Evolutionary conservation across 2,329 filamentous ascomycete genomes (phyloP), one percentile per base, ranked within the genome.

Genomic region (Curvularia eragrostidis): DNA sequence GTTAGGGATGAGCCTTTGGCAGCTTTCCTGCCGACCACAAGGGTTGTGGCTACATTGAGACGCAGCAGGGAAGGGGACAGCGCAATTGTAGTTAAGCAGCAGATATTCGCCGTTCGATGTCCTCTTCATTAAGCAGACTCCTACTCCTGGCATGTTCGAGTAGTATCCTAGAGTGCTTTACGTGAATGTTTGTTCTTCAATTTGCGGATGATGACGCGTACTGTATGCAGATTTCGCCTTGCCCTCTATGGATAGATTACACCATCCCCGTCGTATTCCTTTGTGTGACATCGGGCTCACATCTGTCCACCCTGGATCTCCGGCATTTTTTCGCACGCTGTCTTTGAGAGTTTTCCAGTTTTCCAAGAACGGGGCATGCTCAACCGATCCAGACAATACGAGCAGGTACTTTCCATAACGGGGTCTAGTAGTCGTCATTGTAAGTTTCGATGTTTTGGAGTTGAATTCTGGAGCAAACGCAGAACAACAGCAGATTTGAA

Each of bases 51-150:
- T 53, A 53, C 5, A 32, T 24, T 12, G 18, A 53, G 23, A 53
- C 13, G 42, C 24, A 47, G 51, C 23, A 8, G 24, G 42, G 12
- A 36, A 42, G 9, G 44, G 1, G 34, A 36, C 15, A 36, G 36
- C 3, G 26, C 19, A 48, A 13, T 54, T 48, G 15, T 54, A 48
- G 36, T 48, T 1, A 19, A 48, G 36, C 13, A 48, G 36, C 19
- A 42, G 26, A 19, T 54, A 54, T 30, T 48, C 15, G 10, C 52
- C 26, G 26, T 38, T 36, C 5, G 1, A 48, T 19, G 36, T 24
- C 19, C 52, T 42, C 44, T 48, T 48, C 19, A 54, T 48, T 5
- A 54, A 54, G 44, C 36, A 48, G 38, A 48, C 52, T 26, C 28
- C 8, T 2, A 54, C 36, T 21, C 38, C 10, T 32, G 19, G 52